These are phyloP conservation scores for Cladosporium sp. DNA, from an alignment of 2,329 filamentous ascomycete species.

Conservation along the genomic window DNA sequence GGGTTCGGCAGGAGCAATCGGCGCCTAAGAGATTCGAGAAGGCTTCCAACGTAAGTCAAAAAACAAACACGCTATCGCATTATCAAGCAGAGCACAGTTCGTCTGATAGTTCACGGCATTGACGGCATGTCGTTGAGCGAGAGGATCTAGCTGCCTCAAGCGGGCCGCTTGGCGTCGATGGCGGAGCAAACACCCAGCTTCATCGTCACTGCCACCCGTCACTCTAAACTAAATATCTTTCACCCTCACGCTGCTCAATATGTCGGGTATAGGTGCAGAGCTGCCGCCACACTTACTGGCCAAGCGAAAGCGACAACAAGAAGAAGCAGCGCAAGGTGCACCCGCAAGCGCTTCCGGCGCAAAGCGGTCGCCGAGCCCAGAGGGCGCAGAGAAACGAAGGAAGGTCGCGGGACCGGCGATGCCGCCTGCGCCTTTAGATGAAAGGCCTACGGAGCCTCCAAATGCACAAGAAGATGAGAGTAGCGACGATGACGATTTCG, in stretches of 20 bases:
- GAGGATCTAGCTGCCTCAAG: no score
- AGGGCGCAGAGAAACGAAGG: constrained; percentile 45
- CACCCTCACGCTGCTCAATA: constrained; percentile 26
- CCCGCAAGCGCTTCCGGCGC: constrained; percentile 34
- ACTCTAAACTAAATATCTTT: neutral
- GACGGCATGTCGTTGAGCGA: no score
- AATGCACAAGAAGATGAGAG: constrained; percentile 24
- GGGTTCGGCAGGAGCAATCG: neutral
- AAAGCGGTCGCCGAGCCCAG: constrained; percentile 31
- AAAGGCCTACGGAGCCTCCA: constrained; percentile 38
- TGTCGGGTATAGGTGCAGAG: constrained; percentile 65
- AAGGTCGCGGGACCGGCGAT: constrained; percentile 51
- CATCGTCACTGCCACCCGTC: neutral
- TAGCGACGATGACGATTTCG: constrained; percentile 39
- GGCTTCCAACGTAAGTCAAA: no score
- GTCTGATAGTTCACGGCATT: no score
- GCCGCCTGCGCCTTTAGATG: constrained; percentile 44
- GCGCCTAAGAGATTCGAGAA: no score
- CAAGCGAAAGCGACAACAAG: constrained; percentile 45
- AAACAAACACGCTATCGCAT: no score
- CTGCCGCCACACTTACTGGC: constrained; percentile 59
- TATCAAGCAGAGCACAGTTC: no score
- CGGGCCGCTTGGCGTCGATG: neutral
- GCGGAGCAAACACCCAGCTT: neutral
- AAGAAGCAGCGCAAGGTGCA: constrained; percentile 33